These are phyloP conservation scores for Yamadazyma philogaea DNA, from an alignment of 805 yeast species.

Conservation along the genomic window DNA sequence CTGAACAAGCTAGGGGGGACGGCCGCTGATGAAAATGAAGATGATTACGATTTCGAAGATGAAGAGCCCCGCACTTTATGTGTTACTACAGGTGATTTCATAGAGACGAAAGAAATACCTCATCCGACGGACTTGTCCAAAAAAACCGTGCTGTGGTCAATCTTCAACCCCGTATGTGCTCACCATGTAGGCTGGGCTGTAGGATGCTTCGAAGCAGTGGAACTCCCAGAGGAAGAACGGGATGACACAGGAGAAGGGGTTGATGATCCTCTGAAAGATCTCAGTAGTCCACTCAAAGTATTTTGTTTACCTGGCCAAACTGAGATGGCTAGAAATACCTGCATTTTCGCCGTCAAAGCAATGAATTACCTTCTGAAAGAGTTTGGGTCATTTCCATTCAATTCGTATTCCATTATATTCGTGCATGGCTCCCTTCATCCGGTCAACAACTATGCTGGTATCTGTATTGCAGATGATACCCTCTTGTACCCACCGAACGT, in stretches of 20 bases:
- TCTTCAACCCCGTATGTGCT: conserved; percentile 83
- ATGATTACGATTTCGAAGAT: conserved; percentile 43
- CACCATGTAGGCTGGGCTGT: conserved; percentile 95
- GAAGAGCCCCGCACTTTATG: conserved; percentile 49
- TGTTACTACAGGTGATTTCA: conserved; percentile 70
- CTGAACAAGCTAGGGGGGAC: neutral
- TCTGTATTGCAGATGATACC: conserved; percentile 57
- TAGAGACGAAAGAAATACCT: conserved; percentile 63
- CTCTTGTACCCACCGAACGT: conserved; percentile 68
- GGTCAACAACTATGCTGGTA: conserved; percentile 64
- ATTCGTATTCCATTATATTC: conserved; percentile 74
- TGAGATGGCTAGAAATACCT: conserved; percentile 62
- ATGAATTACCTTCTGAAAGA: conserved; percentile 81
- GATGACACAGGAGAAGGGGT: conserved; percentile 28
- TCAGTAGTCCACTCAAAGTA: conserved; percentile 44
- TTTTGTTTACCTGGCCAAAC: conserved; percentile 58
- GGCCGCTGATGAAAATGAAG: conserved; percentile 21
- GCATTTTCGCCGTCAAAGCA: conserved; percentile 72
- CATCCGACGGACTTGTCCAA: conserved; percentile 74
- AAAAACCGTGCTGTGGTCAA: conserved; percentile 68
- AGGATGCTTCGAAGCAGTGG: conserved; percentile 75
- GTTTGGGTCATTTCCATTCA: conserved; percentile 90
- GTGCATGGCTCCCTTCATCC: conserved; percentile 53
- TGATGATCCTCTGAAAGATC: conserved; percentile 20
- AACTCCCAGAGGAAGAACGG: conserved; percentile 41